Evolutionary conservation across 805 yeast species (phyloP).

Genomic region (Yarrowia deformans): DNA sequence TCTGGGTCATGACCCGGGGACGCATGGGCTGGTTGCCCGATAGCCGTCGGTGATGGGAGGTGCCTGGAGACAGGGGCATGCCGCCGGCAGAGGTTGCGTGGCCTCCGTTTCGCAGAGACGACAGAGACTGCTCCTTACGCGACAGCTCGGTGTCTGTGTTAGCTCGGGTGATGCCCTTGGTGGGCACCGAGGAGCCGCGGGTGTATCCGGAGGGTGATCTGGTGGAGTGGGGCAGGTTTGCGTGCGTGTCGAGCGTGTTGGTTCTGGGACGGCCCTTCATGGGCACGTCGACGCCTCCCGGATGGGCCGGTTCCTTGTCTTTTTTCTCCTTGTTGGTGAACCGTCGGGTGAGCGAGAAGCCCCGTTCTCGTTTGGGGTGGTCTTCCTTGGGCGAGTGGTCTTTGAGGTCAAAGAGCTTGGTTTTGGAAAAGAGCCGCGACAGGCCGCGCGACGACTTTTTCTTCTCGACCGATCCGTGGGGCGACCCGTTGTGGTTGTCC

Average conservation of each 20-base stretch:
- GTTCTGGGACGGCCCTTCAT: conserved; percentile 9
- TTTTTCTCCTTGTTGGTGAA: conserved; percentile 34
- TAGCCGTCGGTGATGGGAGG: neutral
- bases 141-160: conserved; percentile 36
- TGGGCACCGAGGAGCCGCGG: conserved; percentile 22
- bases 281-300: conserved; percentile 26
- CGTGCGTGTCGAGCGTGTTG: conserved; percentile 26
- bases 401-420: conserved; percentile 28
- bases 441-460: conserved; percentile 36
- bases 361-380: conserved; percentile 12
- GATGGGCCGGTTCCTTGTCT: conserved; percentile 5
- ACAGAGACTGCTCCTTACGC: conserved; percentile 23
- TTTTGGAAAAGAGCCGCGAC: conserved; percentile 37
- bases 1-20: conserved; percentile 35
- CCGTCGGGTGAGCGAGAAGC: conserved; percentile 34
- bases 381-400: conserved; percentile 12
- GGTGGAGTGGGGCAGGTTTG: neutral
- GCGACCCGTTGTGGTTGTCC: neutral
- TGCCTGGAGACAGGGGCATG: conserved; percentile 12
- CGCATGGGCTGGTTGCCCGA: conserved; percentile 19
- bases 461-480: conserved; percentile 29
- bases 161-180: conserved; percentile 28
- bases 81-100: conserved; percentile 23
- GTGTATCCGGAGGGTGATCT: conserved; percentile 33
- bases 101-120: conserved; percentile 34